Evolutionary conservation across 768 basidiomycete genomes (phyloP).

Genomic region (Candolleomyces eurysporus): DNA sequence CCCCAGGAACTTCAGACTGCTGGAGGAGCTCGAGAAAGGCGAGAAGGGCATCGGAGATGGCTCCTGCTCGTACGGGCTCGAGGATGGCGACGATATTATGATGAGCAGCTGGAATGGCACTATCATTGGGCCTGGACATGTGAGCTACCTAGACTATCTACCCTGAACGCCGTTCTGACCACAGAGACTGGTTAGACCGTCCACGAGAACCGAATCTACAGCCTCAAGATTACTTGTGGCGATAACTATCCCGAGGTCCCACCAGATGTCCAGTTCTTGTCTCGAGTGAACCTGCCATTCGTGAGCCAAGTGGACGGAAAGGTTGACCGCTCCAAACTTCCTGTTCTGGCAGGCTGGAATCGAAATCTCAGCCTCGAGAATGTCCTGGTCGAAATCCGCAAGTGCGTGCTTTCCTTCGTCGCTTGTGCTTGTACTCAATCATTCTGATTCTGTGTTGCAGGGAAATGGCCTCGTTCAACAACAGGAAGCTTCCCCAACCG

Average conservation of each 20-base stretch:
- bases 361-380: conserved; percentile 80
- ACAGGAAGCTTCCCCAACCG: conserved; percentile 94
- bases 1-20: conserved; percentile 92
- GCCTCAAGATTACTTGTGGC: conserved; percentile 85
- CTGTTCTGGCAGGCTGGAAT: conserved; percentile 74
- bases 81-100: conserved; percentile 93
- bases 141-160: conserved; percentile 23
- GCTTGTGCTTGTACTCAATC: background rate
- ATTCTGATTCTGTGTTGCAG: conserved; percentile 36
- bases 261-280: conserved; percentile 82
- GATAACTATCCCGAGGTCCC: conserved; percentile 71
- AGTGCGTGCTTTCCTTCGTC: conserved; percentile 46
- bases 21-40: conserved; percentile 99
- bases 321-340: conserved; percentile 72
- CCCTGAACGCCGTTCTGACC: conserved; percentile 12
- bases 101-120: conserved; percentile 99
- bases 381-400: conserved; percentile 88
- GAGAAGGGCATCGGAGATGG: conserved; percentile 99
- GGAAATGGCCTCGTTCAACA: conserved; percentile 92
- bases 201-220: conserved; percentile 99
- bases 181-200: conserved; percentile 60
- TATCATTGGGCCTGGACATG: conserved; percentile 97
- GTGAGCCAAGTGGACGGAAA: conserved; percentile 73
- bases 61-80: conserved; percentile 94
- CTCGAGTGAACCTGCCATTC: conserved; percentile 91